phyloP scores from a whole-genome alignment of 2,329 filamentous ascomycete genomes.

The Aspergillus melleus region DNA sequence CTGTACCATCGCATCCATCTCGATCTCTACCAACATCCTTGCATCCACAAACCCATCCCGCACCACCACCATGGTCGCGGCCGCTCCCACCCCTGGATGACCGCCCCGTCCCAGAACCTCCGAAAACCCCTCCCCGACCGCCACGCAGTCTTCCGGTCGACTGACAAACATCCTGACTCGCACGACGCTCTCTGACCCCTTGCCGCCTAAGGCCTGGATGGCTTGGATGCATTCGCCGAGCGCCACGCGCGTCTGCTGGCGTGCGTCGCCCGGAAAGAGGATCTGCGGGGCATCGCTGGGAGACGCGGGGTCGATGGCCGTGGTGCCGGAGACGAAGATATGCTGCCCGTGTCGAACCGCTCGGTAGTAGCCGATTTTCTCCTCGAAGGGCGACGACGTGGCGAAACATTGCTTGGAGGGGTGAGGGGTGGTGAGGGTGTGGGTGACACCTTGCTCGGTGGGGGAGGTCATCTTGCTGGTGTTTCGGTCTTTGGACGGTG shows the following conservation, averaged over 20 bases:
- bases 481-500: not conserved
- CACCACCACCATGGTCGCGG: constrained; percentile 42
- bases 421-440: not conserved
- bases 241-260: constrained; percentile 31
- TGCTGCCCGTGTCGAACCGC: constrained; percentile 36
- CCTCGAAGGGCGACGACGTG: constrained; percentile 39
- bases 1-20: constrained; percentile 37
- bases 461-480: not conserved
- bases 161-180: constrained; percentile 38
- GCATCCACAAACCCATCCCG: constrained; percentile 37
- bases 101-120: constrained; percentile 28
- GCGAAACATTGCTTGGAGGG: constrained; percentile 28
- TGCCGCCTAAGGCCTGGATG: constrained; percentile 34
- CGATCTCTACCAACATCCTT: constrained; percentile 42
- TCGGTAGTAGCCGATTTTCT: constrained; percentile 39
- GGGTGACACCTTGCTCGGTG: not conserved
- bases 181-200: constrained; percentile 33
- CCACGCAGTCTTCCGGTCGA: constrained; percentile 29
- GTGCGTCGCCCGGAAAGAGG: constrained; percentile 33
- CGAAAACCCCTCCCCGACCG: constrained; percentile 31
- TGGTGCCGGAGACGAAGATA: constrained; percentile 42
- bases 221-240: constrained; percentile 30
- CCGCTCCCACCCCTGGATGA: constrained; percentile 28
- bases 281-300: constrained; percentile 28
- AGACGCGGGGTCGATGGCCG: constrained; percentile 36